phyloP scores from a whole-genome alignment of 2,329 filamentous ascomycete genomes.

The Pseudogymnoascus sp. region DNA sequence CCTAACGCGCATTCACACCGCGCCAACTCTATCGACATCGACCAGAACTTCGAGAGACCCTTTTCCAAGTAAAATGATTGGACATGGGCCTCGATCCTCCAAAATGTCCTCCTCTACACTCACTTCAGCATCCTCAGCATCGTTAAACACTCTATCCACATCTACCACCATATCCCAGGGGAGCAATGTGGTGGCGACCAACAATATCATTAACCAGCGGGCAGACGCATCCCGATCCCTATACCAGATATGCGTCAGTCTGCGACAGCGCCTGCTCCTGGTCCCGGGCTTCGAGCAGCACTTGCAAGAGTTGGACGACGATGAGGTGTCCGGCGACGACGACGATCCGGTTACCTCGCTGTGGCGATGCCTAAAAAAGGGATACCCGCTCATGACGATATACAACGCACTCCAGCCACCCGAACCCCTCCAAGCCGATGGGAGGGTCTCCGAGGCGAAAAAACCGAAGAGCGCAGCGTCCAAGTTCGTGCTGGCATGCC shows the following conservation, averaged over 20 bases:
- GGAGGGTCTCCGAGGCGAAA: slow-evolving; percentile 59
- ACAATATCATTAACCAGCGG: slow-evolving; percentile 95
- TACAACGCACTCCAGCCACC: slow-evolving; percentile 78
- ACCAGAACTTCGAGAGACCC: slow-evolving; percentile 10
- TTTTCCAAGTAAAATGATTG: slow-evolving; percentile 8
- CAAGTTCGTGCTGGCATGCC: slow-evolving; percentile 84
- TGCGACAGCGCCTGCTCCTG: slow-evolving; percentile 72
- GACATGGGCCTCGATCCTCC: slow-evolving; percentile 42
- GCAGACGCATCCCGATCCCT: slow-evolving; percentile 86
- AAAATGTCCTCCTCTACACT: slow-evolving; percentile 48
- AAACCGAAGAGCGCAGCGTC: slow-evolving; percentile 81
- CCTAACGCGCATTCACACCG: slow-evolving; percentile 11
- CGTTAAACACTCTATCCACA: slow-evolving; percentile 26
- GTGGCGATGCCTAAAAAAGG: slow-evolving; percentile 79
- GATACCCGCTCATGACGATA: slow-evolving; percentile 76
- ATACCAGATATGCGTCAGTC: slow-evolving; percentile 86
- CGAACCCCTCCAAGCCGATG: slow-evolving; percentile 60
- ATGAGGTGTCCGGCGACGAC: slow-evolving; percentile 50
- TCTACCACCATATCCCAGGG: slow-evolving; percentile 33
- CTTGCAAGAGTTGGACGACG: slow-evolving; percentile 63
- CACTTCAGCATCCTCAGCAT: slow-evolving; percentile 20
- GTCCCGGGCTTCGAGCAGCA: slow-evolving; percentile 77
- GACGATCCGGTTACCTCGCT: slow-evolving; percentile 82
- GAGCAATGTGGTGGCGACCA: slow-evolving; percentile 64
- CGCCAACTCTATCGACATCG: slow-evolving; percentile 8